These are phyloP conservation scores for Rutidosis leptorrhynchoides DNA, from an alignment of 129 eudicot species.

Conservation along the genomic window DNA sequence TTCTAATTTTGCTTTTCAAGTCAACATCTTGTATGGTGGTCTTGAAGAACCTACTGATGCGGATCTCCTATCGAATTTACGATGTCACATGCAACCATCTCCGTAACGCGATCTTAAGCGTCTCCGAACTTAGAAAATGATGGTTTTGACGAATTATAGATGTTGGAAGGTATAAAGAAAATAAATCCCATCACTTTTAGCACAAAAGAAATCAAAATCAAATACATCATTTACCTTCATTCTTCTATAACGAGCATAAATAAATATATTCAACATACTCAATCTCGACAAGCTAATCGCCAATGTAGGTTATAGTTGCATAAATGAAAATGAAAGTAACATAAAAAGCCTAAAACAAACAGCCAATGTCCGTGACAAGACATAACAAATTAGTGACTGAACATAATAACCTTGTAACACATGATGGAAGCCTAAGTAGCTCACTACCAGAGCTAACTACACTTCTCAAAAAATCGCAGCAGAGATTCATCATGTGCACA, in stretches of 20 bases:
- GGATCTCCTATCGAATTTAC: constrained; percentile 37
- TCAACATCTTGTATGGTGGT: constrained; percentile 57
- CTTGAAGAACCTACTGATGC: constrained; percentile 52
- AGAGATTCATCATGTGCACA: neutral
- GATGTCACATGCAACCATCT: too few relatives aligned
- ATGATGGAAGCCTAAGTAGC: neutral
- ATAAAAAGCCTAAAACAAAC: too few relatives aligned
- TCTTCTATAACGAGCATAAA: constrained; percentile 57
- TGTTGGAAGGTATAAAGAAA: too few relatives aligned
- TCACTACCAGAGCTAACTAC: neutral
- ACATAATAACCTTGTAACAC: too few relatives aligned
- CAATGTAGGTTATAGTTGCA: neutral
- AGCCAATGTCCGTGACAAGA: neutral
- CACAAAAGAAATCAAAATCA: neutral
- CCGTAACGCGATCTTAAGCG: too few relatives aligned
- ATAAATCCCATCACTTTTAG: neutral
- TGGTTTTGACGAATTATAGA: too few relatives aligned
- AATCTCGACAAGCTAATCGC: constrained; percentile 54
- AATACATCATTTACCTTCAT: constrained; percentile 12
- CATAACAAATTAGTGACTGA: neutral
- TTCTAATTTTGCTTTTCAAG: constrained; percentile 55
- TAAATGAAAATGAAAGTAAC: too few relatives aligned
- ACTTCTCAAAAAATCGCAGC: too few relatives aligned
- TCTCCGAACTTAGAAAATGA: too few relatives aligned
- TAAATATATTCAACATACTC: constrained; percentile 77